Evolutionary conservation across 164 flowering plant species (phyloP), one percentile per base, ranked within the genome.

Genomic region (Aristolochia contorta): DNA sequence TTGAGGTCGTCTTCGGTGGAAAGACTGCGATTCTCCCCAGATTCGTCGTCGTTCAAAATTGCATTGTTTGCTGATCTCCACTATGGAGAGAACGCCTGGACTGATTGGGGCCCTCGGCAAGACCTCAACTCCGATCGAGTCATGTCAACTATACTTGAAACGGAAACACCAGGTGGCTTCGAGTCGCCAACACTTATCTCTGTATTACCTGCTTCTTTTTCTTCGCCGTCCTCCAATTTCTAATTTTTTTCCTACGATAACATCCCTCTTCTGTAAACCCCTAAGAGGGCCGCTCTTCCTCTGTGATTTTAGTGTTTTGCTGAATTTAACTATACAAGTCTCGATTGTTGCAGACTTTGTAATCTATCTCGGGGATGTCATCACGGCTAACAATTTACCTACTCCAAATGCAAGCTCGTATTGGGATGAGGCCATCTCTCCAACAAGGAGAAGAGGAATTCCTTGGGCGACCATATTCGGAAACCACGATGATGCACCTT

Each of bases 41-140:
- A 73, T 5, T 59, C 79, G 27, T 56, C 77, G 27, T 14, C 64
- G 51, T 85, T 83, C 71, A 87, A 79, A 75, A 76, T 87, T 1
- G 95, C 81, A 1, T 33, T 89, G 27, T 92, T 92, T 46, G 96
- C 98, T 0, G 96, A 89, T 73, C 74, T 92, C 47, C 95, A 89
- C 58, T 92, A 80, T 21, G 96, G 96, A 6, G 96, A 89, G 76
- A 64, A 79, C 63, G 87, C 87, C 10, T 87, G 89, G 93, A 83
- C 91, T 1, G 79, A 79, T n/a, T 92, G 96, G 96, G 98, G 89
- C 15, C 96, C 95, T 4, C 62, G 9, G 1, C 96, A 92, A 54
- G 96, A 89, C 33, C 62, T 71, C 16, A 79, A 82, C 16, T 89
- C 93, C 16, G 8, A 71, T 32, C 65, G 47, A 19, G 95, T 84